A percentile compares a stretch with the other conserved stretches of the same genome.
These are phyloP conservation scores for Lactarius indigo DNA, from an alignment of 768 basidiomycete genomes.

Conservation along the genomic window DNA sequence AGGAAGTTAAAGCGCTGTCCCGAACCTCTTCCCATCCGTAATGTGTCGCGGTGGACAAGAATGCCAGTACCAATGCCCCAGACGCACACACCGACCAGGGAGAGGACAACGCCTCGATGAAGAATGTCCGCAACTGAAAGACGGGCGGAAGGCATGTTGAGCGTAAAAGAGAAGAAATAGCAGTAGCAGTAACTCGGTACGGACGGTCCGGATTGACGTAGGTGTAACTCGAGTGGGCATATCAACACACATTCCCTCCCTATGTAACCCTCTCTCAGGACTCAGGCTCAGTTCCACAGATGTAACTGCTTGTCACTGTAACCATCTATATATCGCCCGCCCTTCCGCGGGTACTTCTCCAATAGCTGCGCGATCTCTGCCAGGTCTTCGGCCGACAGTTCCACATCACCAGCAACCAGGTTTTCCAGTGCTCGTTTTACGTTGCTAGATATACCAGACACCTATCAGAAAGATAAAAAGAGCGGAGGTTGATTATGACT, in stretches of 20 bases:
- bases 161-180: not conserved
- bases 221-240: too few relatives aligned
- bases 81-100: slow-evolving; percentile 16
- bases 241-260: too few relatives aligned
- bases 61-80: slow-evolving; percentile 18
- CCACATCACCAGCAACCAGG: slow-evolving; percentile 38
- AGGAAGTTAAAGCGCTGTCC: not conserved
- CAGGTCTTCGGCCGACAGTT: slow-evolving; percentile 34
- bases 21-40: slow-evolving; percentile 22
- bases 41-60: slow-evolving; percentile 17
- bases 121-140: slow-evolving; percentile 19
- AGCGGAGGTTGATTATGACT: slow-evolving; percentile 15
- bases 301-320: slow-evolving; percentile 24
- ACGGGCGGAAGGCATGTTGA: slow-evolving; percentile 13
- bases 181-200: not conserved
- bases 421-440: slow-evolving; percentile 43
- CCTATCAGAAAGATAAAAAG: not conserved
- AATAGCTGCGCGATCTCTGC: slow-evolving; percentile 39
- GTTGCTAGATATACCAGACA: slow-evolving; percentile 28
- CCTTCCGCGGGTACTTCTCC: slow-evolving; percentile 36
- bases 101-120: slow-evolving; percentile 21
- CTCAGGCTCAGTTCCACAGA: slow-evolving; percentile 30
- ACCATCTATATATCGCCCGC: slow-evolving; percentile 37
- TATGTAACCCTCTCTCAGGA: not conserved
- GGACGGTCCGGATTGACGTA: not conserved